Base-by-base conservation (phyloP, 208 protist species). In the Crithidia bombi region DNA sequence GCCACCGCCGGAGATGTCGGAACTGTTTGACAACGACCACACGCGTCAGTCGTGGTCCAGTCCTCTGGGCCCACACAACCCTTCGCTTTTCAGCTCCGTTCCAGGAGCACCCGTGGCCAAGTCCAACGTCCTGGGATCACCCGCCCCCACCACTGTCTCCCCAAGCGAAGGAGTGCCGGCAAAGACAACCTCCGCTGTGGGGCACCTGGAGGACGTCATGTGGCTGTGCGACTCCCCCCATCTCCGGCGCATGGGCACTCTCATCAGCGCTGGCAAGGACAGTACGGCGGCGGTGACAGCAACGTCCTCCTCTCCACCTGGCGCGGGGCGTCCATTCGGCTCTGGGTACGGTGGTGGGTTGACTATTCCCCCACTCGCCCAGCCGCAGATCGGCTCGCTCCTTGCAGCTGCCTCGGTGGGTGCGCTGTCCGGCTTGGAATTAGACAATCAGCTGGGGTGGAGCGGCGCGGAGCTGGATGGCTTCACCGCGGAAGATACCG, bases 231-330 rank as follows among this genome's bases (percentile, higher is more conserved):
- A 71, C 25, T 63, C 71, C 14, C 4, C 49, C 39, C 71, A 77
- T 33, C 57, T 77, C 19, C 71, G 71, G 14, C 71, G 43, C 17
- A 77, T 77, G 71, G 57, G 71, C 64, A 77, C 57, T 3, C 71
- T 77, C 7, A 49, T 71, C 19, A 65, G 33, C 47, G 43, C 56
- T 6, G 32, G 64, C 30, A 71, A 66, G 43, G 44, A 66, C n/a
- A 35, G 21, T 25, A 5, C 44, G 6, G 7, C 30, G 12, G 5
- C 28, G 6, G 2, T 44, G 15, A 14, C 11, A 5, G 47, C 63
- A 14, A 51, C 70, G 5, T 65, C 38, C 26, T 38, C 39, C n/a
- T 39, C 63, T 11, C 58, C 33, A 46, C 5, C 12, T 12, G 55
- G 55, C 1, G 54, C 51, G 21, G 64, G 46, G 55, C 5, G 62